These are phyloP conservation scores for Phytopythium oedochilum DNA, from an alignment of 352 stramenopile species.

Conservation along the genomic window DNA sequence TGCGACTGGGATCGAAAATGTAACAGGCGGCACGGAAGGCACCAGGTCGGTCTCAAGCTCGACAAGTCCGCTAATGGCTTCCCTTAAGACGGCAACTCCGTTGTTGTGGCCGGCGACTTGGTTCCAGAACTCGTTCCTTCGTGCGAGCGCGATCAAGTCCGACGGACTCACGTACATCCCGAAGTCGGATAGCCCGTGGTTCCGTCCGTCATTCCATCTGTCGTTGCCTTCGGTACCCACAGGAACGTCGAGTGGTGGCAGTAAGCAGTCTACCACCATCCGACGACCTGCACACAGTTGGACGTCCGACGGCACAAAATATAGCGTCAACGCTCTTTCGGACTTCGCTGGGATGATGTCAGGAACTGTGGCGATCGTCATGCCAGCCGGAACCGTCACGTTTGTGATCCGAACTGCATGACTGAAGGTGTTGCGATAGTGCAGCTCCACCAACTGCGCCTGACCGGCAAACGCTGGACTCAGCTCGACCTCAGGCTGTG, in stretches of 20 bases:
- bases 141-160: constrained; percentile 27
- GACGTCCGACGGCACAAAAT: constrained; percentile 29
- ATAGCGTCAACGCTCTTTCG: constrained; percentile 4
- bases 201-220: background rate
- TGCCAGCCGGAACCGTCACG: background rate
- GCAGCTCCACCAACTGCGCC: constrained; percentile 20
- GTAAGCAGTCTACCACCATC: constrained; percentile 36
- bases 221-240: background rate
- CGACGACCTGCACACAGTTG: constrained; percentile 15
- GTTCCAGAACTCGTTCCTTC: constrained; percentile 28
- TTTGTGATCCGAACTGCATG: constrained; percentile 11
- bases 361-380: background rate
- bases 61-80: constrained; percentile 16
- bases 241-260: constrained; percentile 8
- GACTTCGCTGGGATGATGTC: background rate
- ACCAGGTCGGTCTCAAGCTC: constrained; percentile 33
- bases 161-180: constrained; percentile 22
- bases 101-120: background rate
- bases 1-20: background rate
- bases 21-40: constrained; percentile 12
- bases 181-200: constrained; percentile 25
- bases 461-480: constrained; percentile 32
- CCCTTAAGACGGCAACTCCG: background rate
- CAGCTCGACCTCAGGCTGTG: constrained; percentile 19
- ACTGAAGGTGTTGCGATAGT: constrained; percentile 39